phyloP scores from a whole-genome alignment of 2,329 filamentous ascomycete genomes.

The Exophiala spinifera region DNA sequence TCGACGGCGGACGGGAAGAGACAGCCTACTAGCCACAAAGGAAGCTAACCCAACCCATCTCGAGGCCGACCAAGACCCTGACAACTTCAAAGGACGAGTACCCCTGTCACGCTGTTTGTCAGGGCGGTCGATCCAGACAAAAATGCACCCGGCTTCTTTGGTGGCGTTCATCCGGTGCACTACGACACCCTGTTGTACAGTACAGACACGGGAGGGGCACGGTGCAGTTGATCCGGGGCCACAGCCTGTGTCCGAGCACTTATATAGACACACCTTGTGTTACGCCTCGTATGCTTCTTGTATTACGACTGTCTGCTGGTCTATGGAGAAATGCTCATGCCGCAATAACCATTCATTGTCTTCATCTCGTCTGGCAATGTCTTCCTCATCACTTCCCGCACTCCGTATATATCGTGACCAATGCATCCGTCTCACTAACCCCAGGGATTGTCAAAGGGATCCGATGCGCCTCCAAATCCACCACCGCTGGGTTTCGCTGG shows the following conservation, averaged over 20 bases:
- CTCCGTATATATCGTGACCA: too few relatives aligned
- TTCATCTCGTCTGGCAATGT: neutral
- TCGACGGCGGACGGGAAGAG: constrained; percentile 7
- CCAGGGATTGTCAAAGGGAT: constrained; percentile 31
- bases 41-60: too few relatives aligned
- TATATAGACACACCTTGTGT: neutral
- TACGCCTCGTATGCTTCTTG: neutral
- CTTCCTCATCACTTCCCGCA: neutral
- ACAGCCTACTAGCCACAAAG: too few relatives aligned
- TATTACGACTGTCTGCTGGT: neutral
- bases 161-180: too few relatives aligned
- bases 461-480: constrained; percentile 28
- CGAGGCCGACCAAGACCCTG: too few relatives aligned
- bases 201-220: neutral
- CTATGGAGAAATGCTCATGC: constrained; percentile 6
- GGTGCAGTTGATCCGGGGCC: too few relatives aligned
- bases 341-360: neutral
- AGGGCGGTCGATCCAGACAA: too few relatives aligned
- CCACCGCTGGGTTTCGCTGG: constrained; percentile 16
- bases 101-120: neutral
- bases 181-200: neutral
- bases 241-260: neutral
- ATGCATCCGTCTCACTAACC: constrained; percentile 12
- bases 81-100: too few relatives aligned
- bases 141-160: neutral